Evolutionary conservation across 2,329 filamentous ascomycete species (phyloP), one percentile per base, ranked within the genome.

Genomic region (Chrysoporthe cubensis): DNA sequence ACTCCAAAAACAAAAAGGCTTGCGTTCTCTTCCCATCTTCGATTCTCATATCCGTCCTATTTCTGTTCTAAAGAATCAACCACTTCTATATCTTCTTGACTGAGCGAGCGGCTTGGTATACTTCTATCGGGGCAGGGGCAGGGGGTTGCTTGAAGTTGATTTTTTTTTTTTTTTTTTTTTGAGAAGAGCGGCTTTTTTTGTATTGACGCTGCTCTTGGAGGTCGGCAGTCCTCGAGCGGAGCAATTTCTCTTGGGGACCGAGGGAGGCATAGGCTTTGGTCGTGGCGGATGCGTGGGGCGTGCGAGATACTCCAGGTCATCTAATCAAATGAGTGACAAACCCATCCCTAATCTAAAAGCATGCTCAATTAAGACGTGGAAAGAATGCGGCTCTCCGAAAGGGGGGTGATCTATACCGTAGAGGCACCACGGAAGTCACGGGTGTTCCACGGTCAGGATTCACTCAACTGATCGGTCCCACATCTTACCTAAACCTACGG

Each of bases 41-140:
- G 52, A 48, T 63, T 66, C 48, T 48, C 42, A 52, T 34, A 13
- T 60, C n/a, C 37, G 26, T 44, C 32, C 40, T 37, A 3, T 52
- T 50, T 32, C 26, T 48, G 43, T 54, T 58, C 46, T 62, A 21
- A 26, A 50, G 50, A 58, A 42, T 52, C 37, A 34, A 26, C 56
- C 54, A 60, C 5, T 65, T 46, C 32, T 60, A 63, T 63, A 60
- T 59, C 37, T 63, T 56, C 37, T 56, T 66, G 34, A 66, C 58
- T 61, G 62, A 64, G 57, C 63, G 57, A 62, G 46, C 56, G 58
- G 54, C 34, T 21, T 40, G 54, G 18, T 40, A 32, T 57, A 40
- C 54, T 37, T 57, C 50, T 37, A 54, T 52, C 40, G 26, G 9
- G 26, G 7, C 21, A 37, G 32, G 6, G 59, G 21, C 14, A 9